phyloP scores from a whole-genome alignment of 768 basidiomycete genomes.

The Dioszegia hungarica region DNA sequence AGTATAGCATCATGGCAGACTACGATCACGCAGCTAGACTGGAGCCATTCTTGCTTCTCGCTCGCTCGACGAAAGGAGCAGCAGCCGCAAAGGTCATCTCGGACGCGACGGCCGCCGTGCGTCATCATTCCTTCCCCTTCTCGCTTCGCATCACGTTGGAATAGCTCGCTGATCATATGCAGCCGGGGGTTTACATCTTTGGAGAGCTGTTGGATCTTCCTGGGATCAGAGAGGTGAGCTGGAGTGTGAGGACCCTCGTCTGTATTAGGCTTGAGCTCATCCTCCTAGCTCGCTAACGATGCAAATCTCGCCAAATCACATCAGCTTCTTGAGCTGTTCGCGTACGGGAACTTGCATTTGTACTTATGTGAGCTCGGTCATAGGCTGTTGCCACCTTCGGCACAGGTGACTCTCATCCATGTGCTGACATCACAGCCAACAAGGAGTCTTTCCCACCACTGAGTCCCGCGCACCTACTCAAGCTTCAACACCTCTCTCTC shows the following conservation, averaged over 20 bases:
- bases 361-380: conserved; percentile 61
- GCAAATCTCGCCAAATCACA: conserved; percentile 63
- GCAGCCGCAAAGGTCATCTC: conserved; percentile 76
- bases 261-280: conserved; percentile 3
- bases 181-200: conserved; percentile 85
- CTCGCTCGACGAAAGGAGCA: conserved; percentile 84
- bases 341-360: conserved; percentile 79
- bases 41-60: conserved; percentile 87
- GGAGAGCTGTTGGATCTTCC: conserved; percentile 76
- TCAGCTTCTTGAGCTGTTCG: conserved; percentile 74
- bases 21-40: conserved; percentile 24
- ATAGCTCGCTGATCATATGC: not conserved
- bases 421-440: conserved; percentile 54
- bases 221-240: conserved; percentile 74
- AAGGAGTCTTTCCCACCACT: conserved; percentile 64
- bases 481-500: conserved; percentile 89
- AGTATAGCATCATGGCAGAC: not conserved
- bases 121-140: conserved; percentile 9
- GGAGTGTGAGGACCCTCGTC: no score
- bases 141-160: not conserved
- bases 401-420: no score
- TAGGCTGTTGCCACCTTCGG: not conserved
- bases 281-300: conserved; percentile 57
- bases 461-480: conserved; percentile 68
- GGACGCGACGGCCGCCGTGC: conserved; percentile 72